Evolutionary conservation across 1,284 basidiomycete species (phyloP), one percentile per base, ranked within the genome.

Genomic region (Ganoderma resinaceum): DNA sequence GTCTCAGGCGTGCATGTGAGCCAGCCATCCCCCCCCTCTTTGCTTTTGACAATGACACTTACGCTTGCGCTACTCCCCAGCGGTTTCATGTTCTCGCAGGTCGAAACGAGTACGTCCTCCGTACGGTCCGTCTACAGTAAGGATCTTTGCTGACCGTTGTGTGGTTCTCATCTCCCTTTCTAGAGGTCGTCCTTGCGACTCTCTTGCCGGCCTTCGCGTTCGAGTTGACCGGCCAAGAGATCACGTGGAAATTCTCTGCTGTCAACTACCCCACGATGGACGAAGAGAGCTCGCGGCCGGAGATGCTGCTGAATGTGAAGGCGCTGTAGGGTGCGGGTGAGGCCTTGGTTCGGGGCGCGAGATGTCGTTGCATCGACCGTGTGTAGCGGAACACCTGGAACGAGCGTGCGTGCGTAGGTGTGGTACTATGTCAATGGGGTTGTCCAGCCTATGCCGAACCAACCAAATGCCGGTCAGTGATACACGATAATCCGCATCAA

Each of bases 51-150:
- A 20, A 0, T 4, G 46, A 23, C 26, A 12, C 3, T 26, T 3
- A 26, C 12, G n/a, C 11, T 23, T 3, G 43, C 9, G 8, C 43
- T 23, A 5, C 20, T 46, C n/a, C 43, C 20, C 11, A 49, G 46
- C 18, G 72, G 72, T 9, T 71, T 73, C 70, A 70, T 70, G 52
- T 74, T 74, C 66, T 67, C 72, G 11, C 65, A 74, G 60, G 57
- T 72, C 26, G 72, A 74, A 53, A 70, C 67, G 67, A 74, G 72
- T 74, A 40, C n/a, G 72, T 69, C 18, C 4, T 23, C 46, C 46
- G 8, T 31, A 9, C 2, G 16, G 14, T 7, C 33, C 14, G n/a
- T 26, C 20, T 49, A 12, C 2, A 11, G 11, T 2, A 26, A 26
- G 46, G 9, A 12, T 4, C 9, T 23, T 4, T 0, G 9, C 46